A percentile compares a stretch with the other conserved stretches of the same genome.
These are phyloP conservation scores for Penicillium italicum DNA, from an alignment of 2,329 filamentous ascomycete genomes.

Conservation along the genomic window DNA sequence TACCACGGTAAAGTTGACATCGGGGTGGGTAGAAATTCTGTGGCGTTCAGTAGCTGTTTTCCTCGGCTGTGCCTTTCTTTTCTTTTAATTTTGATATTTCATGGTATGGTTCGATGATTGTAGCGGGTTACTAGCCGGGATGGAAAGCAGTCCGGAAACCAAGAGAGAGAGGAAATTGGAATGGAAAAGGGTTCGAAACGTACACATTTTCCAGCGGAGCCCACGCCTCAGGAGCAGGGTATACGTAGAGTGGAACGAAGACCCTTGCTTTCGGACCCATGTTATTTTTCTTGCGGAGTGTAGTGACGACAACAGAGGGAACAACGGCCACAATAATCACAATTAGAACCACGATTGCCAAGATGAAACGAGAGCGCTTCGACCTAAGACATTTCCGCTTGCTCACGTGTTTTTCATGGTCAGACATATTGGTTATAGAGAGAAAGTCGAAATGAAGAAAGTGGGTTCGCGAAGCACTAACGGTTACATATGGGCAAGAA, in stretches of 20 bases:
- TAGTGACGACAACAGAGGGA: conserved; percentile 34
- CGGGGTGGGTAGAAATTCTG: conserved; percentile 39
- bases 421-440: conserved; percentile 14
- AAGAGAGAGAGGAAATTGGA: background rate
- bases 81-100: conserved; percentile 3
- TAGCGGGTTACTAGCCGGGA: conserved; percentile 10
- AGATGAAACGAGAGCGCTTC: conserved; percentile 28
- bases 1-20: conserved; percentile 49
- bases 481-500: conserved; percentile 8
- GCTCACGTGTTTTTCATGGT: conserved; percentile 35
- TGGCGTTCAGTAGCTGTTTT: conserved; percentile 23
- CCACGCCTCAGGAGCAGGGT: conserved; percentile 48
- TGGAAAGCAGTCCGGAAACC: conserved; percentile 2
- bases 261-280: conserved; percentile 41
- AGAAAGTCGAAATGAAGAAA: conserved; percentile 9
- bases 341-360: conserved; percentile 27
- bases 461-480: conserved; percentile 8
- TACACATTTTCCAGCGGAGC: conserved; percentile 46
- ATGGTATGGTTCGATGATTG: conserved; percentile 7
- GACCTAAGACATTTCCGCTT: conserved; percentile 28
- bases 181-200: conserved; percentile 20
- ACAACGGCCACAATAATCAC: conserved; percentile 33
- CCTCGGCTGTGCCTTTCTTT: conserved; percentile 8
- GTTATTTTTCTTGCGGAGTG: conserved; percentile 35
- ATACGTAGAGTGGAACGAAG: conserved; percentile 50